Base-by-base conservation (phyloP, 306 rosid genomes). In the Begonia masoniana region DNA sequence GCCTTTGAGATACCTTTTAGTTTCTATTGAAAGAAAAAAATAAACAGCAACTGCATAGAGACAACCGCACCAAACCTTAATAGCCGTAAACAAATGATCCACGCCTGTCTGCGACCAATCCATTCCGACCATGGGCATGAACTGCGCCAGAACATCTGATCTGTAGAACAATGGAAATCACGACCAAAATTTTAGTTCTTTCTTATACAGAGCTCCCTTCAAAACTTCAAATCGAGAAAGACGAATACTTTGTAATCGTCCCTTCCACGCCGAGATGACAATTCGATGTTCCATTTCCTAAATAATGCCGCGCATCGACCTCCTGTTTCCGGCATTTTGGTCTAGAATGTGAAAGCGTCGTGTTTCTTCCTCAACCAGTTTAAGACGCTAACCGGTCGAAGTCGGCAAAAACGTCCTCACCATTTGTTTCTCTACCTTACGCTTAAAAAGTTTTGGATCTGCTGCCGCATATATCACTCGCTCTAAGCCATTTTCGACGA, bases 101-200 rank as follows among this genome's bases (percentile, higher is more conserved):
- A 92, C 99, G 49, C 99, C 99, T 52, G 85, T 79, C 56, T 92
- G 99, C 61, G 99, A 92, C 99, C 99, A 92, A 67, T 92, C 99
- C 57, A 86, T 69, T 59, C 99, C 99, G 64, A 92, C 96, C 80
- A 92, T 56, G 52, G 99, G 99, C 99, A 92, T 92, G 87, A 92
- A 84, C 75, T 92, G 99, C 56, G 95, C 99, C 14, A 92, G 84
- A 76, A 92, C 96, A 62, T 92, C 96, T 46, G 99, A 92, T 63
- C 99, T 92, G 74, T 39, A 26, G 36, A 26, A 26, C 36, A 26
- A 26, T 4, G 7, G 3, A 26, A 26, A 26, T 26, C 36, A 26
- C 1, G 7, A 26, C 36, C 6, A 26, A 26, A 26, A 26, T 26
- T 26, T 19, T 19, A 19, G 23, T 19, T 19, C 23, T n/a, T n/a